A percentile compares a stretch with the other conserved stretches of the same genome.
These are phyloP conservation scores for Cicer yamashitae DNA, from an alignment of 306 rosid genomes.

Conservation along the genomic window DNA sequence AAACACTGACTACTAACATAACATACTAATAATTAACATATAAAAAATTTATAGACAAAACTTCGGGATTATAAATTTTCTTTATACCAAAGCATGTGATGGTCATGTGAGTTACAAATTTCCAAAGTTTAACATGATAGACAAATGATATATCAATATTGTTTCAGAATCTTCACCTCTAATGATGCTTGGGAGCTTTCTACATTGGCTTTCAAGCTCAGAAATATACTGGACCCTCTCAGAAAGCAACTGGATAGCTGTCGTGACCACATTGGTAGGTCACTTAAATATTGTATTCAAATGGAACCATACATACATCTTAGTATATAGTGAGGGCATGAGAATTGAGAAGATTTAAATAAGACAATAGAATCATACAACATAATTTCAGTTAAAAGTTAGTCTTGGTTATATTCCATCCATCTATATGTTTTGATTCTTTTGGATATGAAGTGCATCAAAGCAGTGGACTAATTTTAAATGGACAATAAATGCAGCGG, in stretches of 20 bases:
- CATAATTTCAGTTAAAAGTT: background rate
- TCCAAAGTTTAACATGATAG: background rate
- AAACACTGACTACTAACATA: no score
- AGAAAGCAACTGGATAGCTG: conserved; percentile 54
- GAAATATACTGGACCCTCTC: conserved; percentile 59
- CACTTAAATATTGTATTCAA: background rate
- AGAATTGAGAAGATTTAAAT: background rate
- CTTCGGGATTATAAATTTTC: conserved; percentile 8
- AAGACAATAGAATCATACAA: background rate
- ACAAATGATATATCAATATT: background rate
- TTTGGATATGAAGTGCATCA: background rate
- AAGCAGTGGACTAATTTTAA: conserved; percentile 13
- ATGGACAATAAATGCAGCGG: conserved; percentile 47
- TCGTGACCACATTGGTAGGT: conserved; percentile 53
- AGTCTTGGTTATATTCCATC: background rate
- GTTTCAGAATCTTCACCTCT: conserved; percentile 58
- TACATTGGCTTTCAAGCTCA: conserved; percentile 67
- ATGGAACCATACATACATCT: background rate
- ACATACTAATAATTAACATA: no score
- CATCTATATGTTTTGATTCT: background rate
- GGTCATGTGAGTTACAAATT: conserved; percentile 12
- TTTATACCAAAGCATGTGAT: conserved; percentile 21
- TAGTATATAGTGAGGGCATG: background rate
- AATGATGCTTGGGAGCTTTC: conserved; percentile 76
- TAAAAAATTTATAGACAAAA: no score